These are phyloP conservation scores for Cucumis sativus DNA, from an alignment of 306 rosid genomes.

Conservation along the genomic window DNA sequence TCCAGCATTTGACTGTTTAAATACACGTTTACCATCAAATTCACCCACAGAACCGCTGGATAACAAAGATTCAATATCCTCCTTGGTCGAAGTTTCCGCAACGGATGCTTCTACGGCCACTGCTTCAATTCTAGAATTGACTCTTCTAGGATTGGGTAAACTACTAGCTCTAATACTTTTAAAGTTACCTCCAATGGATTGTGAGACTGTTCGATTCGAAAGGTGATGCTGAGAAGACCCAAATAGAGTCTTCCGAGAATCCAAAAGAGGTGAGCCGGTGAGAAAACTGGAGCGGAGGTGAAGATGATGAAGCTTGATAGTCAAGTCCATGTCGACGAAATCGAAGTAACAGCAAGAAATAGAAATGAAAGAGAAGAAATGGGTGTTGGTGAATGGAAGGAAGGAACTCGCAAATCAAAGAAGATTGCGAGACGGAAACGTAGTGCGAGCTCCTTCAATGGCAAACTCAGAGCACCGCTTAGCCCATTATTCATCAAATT, in stretches of 20 bases:
- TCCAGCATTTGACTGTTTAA: constrained; percentile 32
- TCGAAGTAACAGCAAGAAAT: not conserved
- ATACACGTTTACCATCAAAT: constrained; percentile 23
- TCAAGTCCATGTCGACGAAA: constrained; percentile 38
- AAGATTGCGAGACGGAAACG: not conserved
- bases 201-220: constrained; percentile 17
- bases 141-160: constrained; percentile 11
- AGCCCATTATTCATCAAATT: not conserved
- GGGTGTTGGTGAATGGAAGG: not conserved
- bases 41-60: constrained; percentile 26
- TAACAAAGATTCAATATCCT: constrained; percentile 66
- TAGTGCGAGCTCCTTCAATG: constrained; percentile 1
- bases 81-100: constrained; percentile 20
- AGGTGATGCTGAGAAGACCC: constrained; percentile 16
- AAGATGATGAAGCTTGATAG: constrained; percentile 52
- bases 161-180: constrained; percentile 17
- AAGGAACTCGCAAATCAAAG: not conserved
- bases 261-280: constrained; percentile 38
- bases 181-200: constrained; percentile 15
- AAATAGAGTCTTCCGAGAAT: constrained; percentile 23
- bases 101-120: constrained; percentile 36
- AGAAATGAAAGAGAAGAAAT: not conserved
- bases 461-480: not conserved
- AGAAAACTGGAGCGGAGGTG: constrained; percentile 54
- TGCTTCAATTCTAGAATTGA: constrained; percentile 19